These are phyloP conservation scores for Paracoccidioides lutzii DNA, from an alignment of 2,329 filamentous ascomycete species.

Conservation along the genomic window DNA sequence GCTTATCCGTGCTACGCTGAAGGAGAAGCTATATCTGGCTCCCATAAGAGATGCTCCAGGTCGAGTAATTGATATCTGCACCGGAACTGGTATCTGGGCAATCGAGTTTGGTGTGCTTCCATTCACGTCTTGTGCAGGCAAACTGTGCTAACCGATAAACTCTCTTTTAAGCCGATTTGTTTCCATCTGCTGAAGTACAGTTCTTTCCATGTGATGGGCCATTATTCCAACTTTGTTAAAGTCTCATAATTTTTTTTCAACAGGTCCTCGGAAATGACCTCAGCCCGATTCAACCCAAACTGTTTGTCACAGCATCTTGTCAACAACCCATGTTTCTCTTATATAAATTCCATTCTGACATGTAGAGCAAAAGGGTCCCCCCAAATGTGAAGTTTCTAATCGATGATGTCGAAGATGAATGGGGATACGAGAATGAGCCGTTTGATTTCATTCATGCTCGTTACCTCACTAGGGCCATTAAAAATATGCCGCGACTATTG, in stretches of 20 bases:
- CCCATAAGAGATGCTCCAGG: conserved; percentile 8
- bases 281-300: conserved; percentile 10
- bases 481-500: conserved; percentile 42
- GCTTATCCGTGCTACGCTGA: conserved; percentile 7
- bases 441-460: conserved; percentile 51
- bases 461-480: conserved; percentile 43
- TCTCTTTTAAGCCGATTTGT: conserved; percentile 13
- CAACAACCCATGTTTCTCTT: background rate
- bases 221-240: background rate
- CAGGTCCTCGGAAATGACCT: conserved; percentile 17
- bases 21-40: conserved; percentile 8
- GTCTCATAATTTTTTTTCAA: background rate
- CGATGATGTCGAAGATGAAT: conserved; percentile 45
- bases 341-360: background rate
- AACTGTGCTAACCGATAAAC: background rate
- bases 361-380: conserved; percentile 28
- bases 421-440: conserved; percentile 41
- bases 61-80: conserved; percentile 11
- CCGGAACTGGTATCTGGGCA: conserved; percentile 17
- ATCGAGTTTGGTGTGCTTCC: conserved; percentile 13
- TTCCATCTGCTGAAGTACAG: conserved; percentile 14
- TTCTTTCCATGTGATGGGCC: background rate
- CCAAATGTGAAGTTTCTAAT: conserved; percentile 45
- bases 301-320: background rate
- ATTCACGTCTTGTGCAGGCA: background rate